These are phyloP conservation scores for Dalbergia cochinchinensis DNA, from an alignment of 306 rosid species.

Conservation along the genomic window DNA sequence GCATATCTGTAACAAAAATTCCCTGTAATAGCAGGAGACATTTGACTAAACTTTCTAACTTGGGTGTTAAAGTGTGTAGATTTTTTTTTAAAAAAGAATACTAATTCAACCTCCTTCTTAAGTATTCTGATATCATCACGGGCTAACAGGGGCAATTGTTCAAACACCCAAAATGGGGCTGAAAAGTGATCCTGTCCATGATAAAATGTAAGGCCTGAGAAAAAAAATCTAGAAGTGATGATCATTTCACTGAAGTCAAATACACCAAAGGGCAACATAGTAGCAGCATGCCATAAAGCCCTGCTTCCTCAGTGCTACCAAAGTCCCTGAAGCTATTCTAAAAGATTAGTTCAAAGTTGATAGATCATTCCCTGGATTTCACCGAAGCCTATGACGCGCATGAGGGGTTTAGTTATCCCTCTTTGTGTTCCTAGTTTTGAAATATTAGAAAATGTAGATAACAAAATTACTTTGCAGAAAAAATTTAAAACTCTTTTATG, in stretches of 20 bases:
- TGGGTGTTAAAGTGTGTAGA: too few species aligned
- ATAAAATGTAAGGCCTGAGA: not conserved
- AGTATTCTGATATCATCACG: too few species aligned
- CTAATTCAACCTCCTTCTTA: too few species aligned
- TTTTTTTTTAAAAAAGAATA: too few species aligned
- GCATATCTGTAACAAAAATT: too few species aligned
- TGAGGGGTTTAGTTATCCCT: not conserved
- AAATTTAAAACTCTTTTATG: not conserved
- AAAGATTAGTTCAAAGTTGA: not conserved
- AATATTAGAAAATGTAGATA: not conserved
- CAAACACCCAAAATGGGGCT: constrained; percentile 17
- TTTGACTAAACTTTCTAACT: too few species aligned
- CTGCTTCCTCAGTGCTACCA: not conserved
- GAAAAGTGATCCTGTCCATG: constrained; percentile 22
- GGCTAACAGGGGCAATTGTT: not conserved
- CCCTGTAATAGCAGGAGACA: too few species aligned
- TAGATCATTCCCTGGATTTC: constrained; percentile 5
- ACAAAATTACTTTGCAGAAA: not conserved
- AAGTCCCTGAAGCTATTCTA: not conserved
- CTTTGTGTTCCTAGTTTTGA: not conserved
- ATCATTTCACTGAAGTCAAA: not conserved
- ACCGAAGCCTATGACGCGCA: not conserved
- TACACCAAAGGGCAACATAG: not conserved
- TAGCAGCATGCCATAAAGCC: not conserved
- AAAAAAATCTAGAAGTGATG: not conserved